Percentiles rank a stretch among this genome's conserved stretches.
phyloP scores from a whole-genome alignment of 176 grass and related monocot species.

The Zoysia japonica region DNA sequence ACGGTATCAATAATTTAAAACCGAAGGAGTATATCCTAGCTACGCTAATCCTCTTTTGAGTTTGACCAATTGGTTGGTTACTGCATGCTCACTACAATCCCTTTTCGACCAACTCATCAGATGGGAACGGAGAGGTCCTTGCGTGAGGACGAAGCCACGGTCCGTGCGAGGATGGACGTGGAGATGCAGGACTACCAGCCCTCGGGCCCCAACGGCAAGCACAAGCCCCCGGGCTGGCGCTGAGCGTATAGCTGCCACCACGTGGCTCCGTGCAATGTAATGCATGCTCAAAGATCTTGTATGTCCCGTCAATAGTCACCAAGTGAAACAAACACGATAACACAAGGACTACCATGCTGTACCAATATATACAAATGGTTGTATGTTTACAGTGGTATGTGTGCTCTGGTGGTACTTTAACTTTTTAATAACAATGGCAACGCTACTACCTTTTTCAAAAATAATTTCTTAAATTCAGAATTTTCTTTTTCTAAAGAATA shows the following conservation, averaged over 20 bases:
- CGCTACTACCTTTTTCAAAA: no score
- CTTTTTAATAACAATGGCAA: no score
- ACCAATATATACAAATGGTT: no score
- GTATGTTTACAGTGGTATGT: no score
- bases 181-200: conserved; percentile 53
- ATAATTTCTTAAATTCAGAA: no score
- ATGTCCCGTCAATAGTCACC: no score
- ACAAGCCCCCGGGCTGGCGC: conserved; percentile 57
- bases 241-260: conserved; percentile 11
- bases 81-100: not conserved
- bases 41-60: not conserved
- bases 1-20: no score
- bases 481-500: no score
- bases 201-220: conserved; percentile 53
- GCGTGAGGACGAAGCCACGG: conserved; percentile 15
- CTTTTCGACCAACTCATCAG: not conserved
- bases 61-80: not conserved
- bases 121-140: not conserved
- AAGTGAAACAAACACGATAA: no score
- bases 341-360: no score
- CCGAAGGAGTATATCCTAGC: no score
- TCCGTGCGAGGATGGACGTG: conserved; percentile 52
- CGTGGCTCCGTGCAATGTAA: not conserved
- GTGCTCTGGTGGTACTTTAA: no score
- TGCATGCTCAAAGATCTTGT: not conserved